Conservation (phyloP, 371 early-diverging fungal genomes). For the Mycotypha africana region DNA sequence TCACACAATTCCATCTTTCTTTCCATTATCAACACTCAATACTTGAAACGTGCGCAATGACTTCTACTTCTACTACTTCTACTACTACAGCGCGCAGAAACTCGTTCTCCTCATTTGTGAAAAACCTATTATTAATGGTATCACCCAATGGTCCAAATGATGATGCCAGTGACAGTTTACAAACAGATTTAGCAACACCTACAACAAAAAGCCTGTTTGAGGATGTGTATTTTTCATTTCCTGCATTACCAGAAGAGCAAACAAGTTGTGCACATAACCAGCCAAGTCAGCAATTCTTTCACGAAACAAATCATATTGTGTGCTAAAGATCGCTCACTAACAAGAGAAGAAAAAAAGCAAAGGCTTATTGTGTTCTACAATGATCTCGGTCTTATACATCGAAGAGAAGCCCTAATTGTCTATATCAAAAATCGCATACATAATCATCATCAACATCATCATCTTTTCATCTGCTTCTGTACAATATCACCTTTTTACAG, state of each 20-base stretch:
- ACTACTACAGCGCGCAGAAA: constrained; percentile 9
- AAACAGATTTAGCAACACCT: neutral
- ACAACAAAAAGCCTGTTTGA: constrained; percentile 15
- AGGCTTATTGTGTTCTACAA: too few relatives aligned
- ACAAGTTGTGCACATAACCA: constrained; percentile 7
- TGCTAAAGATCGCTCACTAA: too few relatives aligned
- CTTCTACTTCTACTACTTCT: neutral
- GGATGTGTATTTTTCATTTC: constrained; percentile 23
- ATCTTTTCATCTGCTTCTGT: too few relatives aligned
- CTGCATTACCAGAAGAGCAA: constrained; percentile 19
- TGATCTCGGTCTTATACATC: too few relatives aligned
- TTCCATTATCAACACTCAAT: too few relatives aligned
- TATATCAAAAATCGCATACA: too few relatives aligned
- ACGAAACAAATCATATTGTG: constrained; percentile 13
- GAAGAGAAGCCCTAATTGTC: too few relatives aligned
- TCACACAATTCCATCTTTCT: too few relatives aligned
- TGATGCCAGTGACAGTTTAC: constrained; percentile 3
- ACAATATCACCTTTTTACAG: too few relatives aligned
- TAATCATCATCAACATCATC: too few relatives aligned
- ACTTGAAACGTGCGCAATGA: too few relatives aligned
- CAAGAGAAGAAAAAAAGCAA: too few relatives aligned
- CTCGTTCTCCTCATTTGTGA: constrained; percentile 26
- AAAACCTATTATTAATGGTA: constrained; percentile 21
- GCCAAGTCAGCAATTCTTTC: constrained; percentile 1
- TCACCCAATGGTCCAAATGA: constrained; percentile 17